These are phyloP conservation scores for Penicillium crystallinum DNA, from an alignment of 495 filamentous ascomycete genomes.

Conservation along the genomic window DNA sequence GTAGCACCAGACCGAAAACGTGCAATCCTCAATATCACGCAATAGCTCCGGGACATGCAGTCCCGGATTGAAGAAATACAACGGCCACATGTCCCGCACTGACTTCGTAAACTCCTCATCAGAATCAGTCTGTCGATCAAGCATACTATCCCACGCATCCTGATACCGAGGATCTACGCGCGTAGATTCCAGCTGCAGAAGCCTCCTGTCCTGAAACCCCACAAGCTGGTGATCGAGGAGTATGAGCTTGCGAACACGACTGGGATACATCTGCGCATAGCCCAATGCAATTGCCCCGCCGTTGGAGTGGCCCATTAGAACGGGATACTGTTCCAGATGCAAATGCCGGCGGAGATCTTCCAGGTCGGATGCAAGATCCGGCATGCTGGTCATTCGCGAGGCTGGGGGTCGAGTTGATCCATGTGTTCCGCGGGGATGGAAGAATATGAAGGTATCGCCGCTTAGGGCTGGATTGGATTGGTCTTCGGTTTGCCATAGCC, in stretches of 20 bases:
- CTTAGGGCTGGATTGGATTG: neutral
- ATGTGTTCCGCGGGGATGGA: slow-evolving; percentile 12
- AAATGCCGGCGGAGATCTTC: slow-evolving; percentile 17
- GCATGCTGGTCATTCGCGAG: slow-evolving; percentile 13
- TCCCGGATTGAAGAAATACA: slow-evolving; percentile 15
- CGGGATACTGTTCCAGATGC: slow-evolving; percentile 1
- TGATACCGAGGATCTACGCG: slow-evolving; percentile 8
- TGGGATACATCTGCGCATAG: slow-evolving; percentile 19
- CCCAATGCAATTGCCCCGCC: slow-evolving; percentile 20
- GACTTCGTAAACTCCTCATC: slow-evolving; percentile 9
- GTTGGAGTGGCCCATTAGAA: slow-evolving; percentile 19
- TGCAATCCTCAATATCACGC: slow-evolving; percentile 4
- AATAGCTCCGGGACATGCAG: slow-evolving; percentile 5
- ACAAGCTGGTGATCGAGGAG: slow-evolving; percentile 15
- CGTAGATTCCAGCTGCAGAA: neutral
- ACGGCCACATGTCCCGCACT: slow-evolving; percentile 11
- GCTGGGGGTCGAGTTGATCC: neutral
- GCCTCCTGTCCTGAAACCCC: slow-evolving; percentile 4
- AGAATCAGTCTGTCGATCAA: neutral
- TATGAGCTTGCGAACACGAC: slow-evolving; percentile 13
- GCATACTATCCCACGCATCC: slow-evolving; percentile 3
- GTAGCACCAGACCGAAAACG: slow-evolving; percentile 11
- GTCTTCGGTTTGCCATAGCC: neutral
- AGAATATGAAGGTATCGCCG: slow-evolving; percentile 7
- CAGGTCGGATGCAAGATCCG: slow-evolving; percentile 12